phyloP scores from a whole-genome alignment of 345 rosid species.

The Eucalyptus sp. region DNA sequence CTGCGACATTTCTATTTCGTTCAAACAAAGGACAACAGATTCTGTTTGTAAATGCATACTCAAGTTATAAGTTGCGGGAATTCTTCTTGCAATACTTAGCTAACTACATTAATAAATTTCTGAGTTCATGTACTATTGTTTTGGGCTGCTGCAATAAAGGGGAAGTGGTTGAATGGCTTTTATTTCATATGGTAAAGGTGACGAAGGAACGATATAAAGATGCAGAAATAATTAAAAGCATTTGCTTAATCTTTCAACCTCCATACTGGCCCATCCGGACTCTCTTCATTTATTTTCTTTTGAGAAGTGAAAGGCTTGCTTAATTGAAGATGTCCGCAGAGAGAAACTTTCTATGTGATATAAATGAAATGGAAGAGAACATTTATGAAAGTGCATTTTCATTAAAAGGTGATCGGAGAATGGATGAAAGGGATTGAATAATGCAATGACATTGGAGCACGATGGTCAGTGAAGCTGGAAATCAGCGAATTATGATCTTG shows the following conservation, averaged over 20 bases:
- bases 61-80: neutral
- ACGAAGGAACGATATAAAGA: neutral
- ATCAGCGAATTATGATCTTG: neutral
- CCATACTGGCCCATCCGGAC: neutral
- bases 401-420: neutral
- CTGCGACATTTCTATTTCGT: neutral
- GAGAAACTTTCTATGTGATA: neutral
- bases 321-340: neutral
- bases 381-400: neutral
- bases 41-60: constrained; percentile 3
- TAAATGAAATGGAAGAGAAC: neutral
- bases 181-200: neutral
- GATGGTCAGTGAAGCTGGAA: neutral
- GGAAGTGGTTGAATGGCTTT: constrained; percentile 1
- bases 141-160: neutral
- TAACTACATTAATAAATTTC: neutral
- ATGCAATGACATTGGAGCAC: neutral
- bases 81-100: neutral
- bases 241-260: neutral
- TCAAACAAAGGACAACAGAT: neutral
- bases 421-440: neutral
- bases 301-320: neutral
- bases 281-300: neutral
- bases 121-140: neutral
- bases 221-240: neutral